Percentiles rank a stretch among this genome's conserved stretches.
phyloP scores from a whole-genome alignment of 1,139 yeast species.

The Saccharomyces hybrid region DNA sequence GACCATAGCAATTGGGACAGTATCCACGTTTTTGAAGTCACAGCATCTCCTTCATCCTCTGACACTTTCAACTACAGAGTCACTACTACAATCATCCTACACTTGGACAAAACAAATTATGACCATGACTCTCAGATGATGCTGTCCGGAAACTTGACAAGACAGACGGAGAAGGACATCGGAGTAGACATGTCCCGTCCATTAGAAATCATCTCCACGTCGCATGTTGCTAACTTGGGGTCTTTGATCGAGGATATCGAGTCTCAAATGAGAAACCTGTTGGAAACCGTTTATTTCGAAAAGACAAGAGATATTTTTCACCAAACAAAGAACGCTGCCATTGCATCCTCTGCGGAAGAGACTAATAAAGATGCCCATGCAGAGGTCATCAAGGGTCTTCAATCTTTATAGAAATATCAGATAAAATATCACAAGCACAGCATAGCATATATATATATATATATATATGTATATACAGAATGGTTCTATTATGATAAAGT shows the following conservation, averaged over 20 bases:
- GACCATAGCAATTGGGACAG: conserved; percentile 76
- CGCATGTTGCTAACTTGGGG: conserved; percentile 82
- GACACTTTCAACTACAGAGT: conserved; percentile 54
- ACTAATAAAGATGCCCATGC: conserved; percentile 22
- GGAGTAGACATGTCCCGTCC: conserved; percentile 18
- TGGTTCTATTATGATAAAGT: background rate
- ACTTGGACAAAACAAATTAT: conserved; percentile 37
- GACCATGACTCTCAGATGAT: conserved; percentile 34
- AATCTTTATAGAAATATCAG: conserved; percentile 15
- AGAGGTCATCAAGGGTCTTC: conserved; percentile 29
- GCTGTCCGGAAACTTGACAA: conserved; percentile 76
- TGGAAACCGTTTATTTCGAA: conserved; percentile 93
- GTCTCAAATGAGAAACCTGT: conserved; percentile 73
- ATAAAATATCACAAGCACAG: too few relatives aligned
- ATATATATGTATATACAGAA: background rate
- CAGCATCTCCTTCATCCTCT: conserved; percentile 36
- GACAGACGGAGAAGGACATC: conserved; percentile 53
- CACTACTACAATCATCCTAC: conserved; percentile 84
- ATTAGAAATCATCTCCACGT: conserved; percentile 13
- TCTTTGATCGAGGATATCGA: conserved; percentile 82
- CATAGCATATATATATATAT: background rate
- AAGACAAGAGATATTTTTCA: conserved; percentile 72
- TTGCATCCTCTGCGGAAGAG: conserved; percentile 11
- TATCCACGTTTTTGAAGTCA: conserved; percentile 84
- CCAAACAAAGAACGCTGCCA: conserved; percentile 17